These are phyloP conservation scores for Tagetes patula DNA, from an alignment of 129 eudicot genomes.

Conservation along the genomic window DNA sequence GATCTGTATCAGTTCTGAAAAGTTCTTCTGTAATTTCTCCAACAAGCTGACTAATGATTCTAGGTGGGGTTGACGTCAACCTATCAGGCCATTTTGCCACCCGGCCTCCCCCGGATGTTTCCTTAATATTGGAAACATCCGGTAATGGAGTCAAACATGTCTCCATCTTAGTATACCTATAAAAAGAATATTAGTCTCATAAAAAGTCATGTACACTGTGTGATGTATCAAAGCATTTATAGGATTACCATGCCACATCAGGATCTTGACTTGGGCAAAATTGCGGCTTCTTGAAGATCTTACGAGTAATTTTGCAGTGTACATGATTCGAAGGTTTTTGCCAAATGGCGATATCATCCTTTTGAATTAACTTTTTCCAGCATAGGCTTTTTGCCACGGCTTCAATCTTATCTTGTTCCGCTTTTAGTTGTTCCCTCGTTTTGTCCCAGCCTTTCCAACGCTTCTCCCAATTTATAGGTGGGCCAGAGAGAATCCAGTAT, in stretches of 20 bases:
- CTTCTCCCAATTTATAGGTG: slow-evolving; percentile 88
- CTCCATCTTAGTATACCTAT: slow-evolving; percentile 83
- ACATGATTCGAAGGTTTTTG: slow-evolving; percentile 81
- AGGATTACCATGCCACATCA: slow-evolving; percentile 70
- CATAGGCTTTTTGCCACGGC: slow-evolving; percentile 68
- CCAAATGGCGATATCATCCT: slow-evolving; percentile 77
- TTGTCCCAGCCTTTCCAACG: slow-evolving; percentile 86
- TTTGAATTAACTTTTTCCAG: slow-evolving; percentile 78
- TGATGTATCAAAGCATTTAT: neutral
- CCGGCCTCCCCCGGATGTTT: slow-evolving; percentile 75
- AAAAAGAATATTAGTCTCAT: slow-evolving; percentile 5
- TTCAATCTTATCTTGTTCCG: slow-evolving; percentile 65
- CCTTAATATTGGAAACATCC: slow-evolving; percentile 57
- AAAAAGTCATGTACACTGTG: neutral
- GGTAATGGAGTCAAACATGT: slow-evolving; percentile 82
- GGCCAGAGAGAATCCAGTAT: slow-evolving; percentile 92
- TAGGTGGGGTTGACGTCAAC: slow-evolving; percentile 76
- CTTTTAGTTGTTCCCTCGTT: slow-evolving; percentile 53
- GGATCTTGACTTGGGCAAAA: slow-evolving; percentile 67
- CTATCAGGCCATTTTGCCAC: slow-evolving; percentile 79
- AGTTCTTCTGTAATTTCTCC: slow-evolving; percentile 62
- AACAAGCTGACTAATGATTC: slow-evolving; percentile 55
- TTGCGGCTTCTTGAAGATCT: slow-evolving; percentile 62
- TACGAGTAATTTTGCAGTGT: slow-evolving; percentile 65
- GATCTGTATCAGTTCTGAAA: slow-evolving; percentile 43